These are phyloP conservation scores for Lobosporangium transversale DNA, from an alignment of 192 early-diverging fungal species.

Conservation along the genomic window DNA sequence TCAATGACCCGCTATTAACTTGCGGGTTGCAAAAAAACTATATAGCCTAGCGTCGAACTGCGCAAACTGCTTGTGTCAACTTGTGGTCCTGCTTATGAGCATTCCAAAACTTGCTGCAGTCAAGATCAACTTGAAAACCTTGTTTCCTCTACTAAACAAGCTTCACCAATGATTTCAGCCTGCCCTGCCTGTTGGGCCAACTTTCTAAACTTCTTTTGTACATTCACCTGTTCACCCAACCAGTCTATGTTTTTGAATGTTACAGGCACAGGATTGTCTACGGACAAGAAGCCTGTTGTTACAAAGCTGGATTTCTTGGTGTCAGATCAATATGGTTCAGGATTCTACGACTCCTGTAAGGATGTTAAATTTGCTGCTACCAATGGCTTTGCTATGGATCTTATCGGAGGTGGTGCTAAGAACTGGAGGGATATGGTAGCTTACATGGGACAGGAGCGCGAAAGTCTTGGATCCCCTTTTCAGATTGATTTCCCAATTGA, in stretches of 20 bases:
- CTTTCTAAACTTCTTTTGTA: conserved; percentile 70
- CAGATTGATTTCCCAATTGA: conserved; percentile 69
- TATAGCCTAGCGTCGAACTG: conserved; percentile 55
- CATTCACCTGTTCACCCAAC: conserved; percentile 72
- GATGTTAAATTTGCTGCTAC: conserved; percentile 73
- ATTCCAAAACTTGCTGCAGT: conserved; percentile 65
- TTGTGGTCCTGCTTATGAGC: conserved; percentile 60
- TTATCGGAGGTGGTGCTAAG: conserved; percentile 71
- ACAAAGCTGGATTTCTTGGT: conserved; percentile 63
- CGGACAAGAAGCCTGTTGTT: conserved; percentile 48
- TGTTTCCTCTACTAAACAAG: conserved; percentile 58
- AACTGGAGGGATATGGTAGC: conserved; percentile 64
- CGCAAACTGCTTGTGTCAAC: conserved; percentile 58
- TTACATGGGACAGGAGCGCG: conserved; percentile 64
- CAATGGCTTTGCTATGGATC: conserved; percentile 74
- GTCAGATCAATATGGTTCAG: conserved; percentile 61
- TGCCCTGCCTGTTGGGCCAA: conserved; percentile 78
- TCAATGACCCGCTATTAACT: too few relatives aligned
- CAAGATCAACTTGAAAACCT: conserved; percentile 62
- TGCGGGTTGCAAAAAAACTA: too few relatives aligned
- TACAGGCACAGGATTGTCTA: conserved; percentile 48
- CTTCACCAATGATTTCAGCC: conserved; percentile 62
- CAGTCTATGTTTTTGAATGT: conserved; percentile 74
- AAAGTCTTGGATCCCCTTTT: conserved; percentile 68
- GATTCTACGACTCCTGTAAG: conserved; percentile 71